These are phyloP conservation scores for Syzygium syzygioides DNA, from an alignment of 441 rosid genomes.

Conservation along the genomic window DNA sequence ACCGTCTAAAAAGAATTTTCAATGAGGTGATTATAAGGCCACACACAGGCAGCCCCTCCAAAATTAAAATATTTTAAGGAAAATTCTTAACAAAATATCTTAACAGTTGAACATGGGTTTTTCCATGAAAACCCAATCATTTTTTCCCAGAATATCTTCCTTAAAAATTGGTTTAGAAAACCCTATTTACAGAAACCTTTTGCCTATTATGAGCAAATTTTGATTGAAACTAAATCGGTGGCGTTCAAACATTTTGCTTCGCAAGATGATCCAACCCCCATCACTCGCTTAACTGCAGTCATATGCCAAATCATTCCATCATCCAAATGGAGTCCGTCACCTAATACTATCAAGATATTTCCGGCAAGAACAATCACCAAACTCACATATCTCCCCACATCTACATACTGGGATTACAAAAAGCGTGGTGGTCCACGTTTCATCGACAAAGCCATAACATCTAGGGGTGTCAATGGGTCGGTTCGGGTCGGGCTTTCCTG, in stretches of 20 bases:
- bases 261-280: not conserved
- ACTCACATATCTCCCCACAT: not conserved
- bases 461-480: no score
- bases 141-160: not conserved
- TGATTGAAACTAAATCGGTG: no score
- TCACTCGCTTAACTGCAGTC: not conserved
- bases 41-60: not conserved
- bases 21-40: not conserved
- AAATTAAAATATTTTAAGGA: no score
- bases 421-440: not conserved
- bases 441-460: not conserved
- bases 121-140: not conserved
- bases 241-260: not conserved
- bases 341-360: not conserved
- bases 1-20: not conserved
- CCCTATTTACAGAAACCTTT: not conserved
- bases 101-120: not conserved
- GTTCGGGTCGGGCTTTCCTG: no score
- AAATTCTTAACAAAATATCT: not conserved
- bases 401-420: not conserved
- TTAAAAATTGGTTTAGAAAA: not conserved
- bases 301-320: not conserved
- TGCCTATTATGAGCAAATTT: not conserved
- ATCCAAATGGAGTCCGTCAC: not conserved
- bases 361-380: not conserved